Base-by-base conservation (phyloP, 371 early-diverging fungal species). In the Capniomyces stellatus region DNA sequence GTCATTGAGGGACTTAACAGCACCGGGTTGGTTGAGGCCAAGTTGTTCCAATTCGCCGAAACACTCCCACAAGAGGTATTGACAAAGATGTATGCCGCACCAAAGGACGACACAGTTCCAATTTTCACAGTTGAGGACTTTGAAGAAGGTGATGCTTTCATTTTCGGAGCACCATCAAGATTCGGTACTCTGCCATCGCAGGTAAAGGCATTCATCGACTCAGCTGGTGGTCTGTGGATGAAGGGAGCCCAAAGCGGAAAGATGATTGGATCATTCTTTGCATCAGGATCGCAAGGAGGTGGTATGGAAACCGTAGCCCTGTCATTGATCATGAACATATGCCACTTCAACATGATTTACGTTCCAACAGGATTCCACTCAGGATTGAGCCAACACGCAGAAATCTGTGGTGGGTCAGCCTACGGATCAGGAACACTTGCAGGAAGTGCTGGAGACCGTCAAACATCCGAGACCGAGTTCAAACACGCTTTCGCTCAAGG, bases 291-390 rank as follows among this genome's bases (percentile, higher is more conserved):
- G 43, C 79, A 77, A 56, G 73, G 74, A 51, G 83, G 83, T 43
- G 85, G 85, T n/a, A 79, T 79, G 59, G 85, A 87, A 63, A 78
- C 79, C 4, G 83, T 84, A 2, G 75, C 75, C 2, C 56, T 75
- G 8, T 75, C 75, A n/a, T 63, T 77, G 35, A 50, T 87, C n/a
- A 68, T 80, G n/a, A 73, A 71, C 54, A 72, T 83, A 48, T 77
- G 72, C 28, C 85, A 85, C 62, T 83, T 80, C 54, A 86, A 85
- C 13, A 71, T 86, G 56, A 64, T 71, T 41, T 86, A 72, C 56
- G 80, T 84, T 12, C 85, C 87, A 3, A 63, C 81, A 44, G 81
- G 81, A 15, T 77, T 66, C 54, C 68, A 67, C 53, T 73, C 13
- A 46, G 3, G n/a, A 3, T 35, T 76, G 21, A 62, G 65, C 47